Percentiles rank a stretch among this genome's conserved stretches.
Conservation (phyloP, 805 yeast species). For the Metschnikowia hibisci region DNA sequence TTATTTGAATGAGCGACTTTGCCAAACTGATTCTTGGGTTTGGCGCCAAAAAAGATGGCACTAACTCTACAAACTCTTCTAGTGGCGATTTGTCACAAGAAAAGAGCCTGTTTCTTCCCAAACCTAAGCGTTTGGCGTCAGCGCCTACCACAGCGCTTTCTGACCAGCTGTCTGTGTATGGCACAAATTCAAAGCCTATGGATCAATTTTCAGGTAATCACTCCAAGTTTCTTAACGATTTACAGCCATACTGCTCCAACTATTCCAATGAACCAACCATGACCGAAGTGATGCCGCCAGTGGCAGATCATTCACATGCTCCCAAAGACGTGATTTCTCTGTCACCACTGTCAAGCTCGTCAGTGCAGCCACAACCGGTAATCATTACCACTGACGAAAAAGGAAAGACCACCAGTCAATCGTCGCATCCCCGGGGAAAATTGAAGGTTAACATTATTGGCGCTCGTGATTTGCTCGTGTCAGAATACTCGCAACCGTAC, state of each 20-base stretch:
- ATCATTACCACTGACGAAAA: conserved; percentile 42
- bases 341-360: conserved; percentile 11
- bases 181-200: conserved; percentile 45
- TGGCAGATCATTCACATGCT: neutral
- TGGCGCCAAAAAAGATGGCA: conserved; percentile 28
- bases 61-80: conserved; percentile 5
- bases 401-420: conserved; percentile 30
- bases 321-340: conserved; percentile 2
- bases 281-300: conserved; percentile 1
- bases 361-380: conserved; percentile 20
- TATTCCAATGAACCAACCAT: conserved; percentile 2
- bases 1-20: conserved; percentile 39
- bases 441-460: conserved; percentile 76
- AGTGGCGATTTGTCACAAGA: conserved; percentile 1
- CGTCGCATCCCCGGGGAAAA: conserved; percentile 68
- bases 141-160: conserved; percentile 70
- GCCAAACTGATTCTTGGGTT: conserved; percentile 44
- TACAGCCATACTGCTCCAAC: conserved; percentile 20
- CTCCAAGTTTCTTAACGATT: conserved; percentile 13
- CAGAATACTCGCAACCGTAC: conserved; percentile 66
- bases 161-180: conserved; percentile 60
- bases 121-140: conserved; percentile 38
- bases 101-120: conserved; percentile 28
- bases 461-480: conserved; percentile 64
- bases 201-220: neutral